Base-by-base conservation (phyloP, 345 rosid genomes). In the Lepidium didymum region DNA sequence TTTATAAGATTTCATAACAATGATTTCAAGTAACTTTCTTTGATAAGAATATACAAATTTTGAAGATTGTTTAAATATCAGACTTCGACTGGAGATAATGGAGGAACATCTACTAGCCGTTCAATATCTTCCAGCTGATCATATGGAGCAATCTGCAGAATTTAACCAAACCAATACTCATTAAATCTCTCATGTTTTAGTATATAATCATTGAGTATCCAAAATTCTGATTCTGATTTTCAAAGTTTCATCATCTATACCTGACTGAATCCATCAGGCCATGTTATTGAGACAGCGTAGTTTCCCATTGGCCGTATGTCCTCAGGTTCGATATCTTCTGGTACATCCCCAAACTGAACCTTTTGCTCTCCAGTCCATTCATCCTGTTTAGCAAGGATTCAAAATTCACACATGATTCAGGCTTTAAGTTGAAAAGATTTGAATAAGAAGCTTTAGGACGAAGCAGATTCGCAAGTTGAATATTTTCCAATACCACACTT, bases 231-330 rank as follows among this genome's bases (percentile, higher is more conserved):
- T 46, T 51, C 3, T 60, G 45, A 61, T 25, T 16, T 29, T 44
- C 68, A 2, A 74, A 74, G 41, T 60, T 7, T 15, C 25, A 6
- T 60, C 19, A 10, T 61, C 0, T 54, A 44, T 67, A 88, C 97
- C 96, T 86, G 98, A 61, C 67, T 88, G 73, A 93, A 88, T 59
- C 98, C 98, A 41, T 93, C 98, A 0, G 98, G 96, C 98, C 97
- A 93, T 10, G 96, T 91, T 71, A 90, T 90, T 12, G 94, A 83
- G 67, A 87, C 97, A 0, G 98, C 97, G n/a, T 90, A 93, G 79
- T 90, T 93, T 74, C 98, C 98, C 97, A 93, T 84, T 2, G 97
- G 96, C 38, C 85, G 81, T 62, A 90, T 93, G 36, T 93, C 98
- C 60, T 84, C 89, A 14, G 98, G 98, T 76, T 90, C 92, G 7